These are phyloP conservation scores for Penicillium coffeae DNA, from an alignment of 495 filamentous ascomycete genomes.

Conservation along the genomic window DNA sequence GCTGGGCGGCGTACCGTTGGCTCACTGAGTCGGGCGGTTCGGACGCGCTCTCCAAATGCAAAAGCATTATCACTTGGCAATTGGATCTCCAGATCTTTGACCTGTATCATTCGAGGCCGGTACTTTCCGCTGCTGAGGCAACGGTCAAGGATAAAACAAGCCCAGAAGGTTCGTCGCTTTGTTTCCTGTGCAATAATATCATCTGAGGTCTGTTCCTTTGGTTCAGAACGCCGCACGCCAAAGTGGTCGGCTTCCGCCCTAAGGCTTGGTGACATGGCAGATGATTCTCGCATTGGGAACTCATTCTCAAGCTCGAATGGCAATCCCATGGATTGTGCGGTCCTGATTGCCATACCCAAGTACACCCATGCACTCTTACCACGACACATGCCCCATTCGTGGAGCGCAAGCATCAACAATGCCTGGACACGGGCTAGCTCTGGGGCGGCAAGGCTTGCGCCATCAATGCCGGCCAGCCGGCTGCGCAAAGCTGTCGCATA, in stretches of 20 bases:
- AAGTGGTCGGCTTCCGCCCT: conserved; percentile 43
- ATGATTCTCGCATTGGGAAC: conserved; percentile 35
- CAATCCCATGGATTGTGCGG: conserved; percentile 66
- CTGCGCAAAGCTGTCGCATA: conserved; percentile 69
- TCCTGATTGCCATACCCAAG: conserved; percentile 71
- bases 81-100: conserved; percentile 57
- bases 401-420: conserved; percentile 75
- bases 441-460: conserved; percentile 51
- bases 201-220: conserved; percentile 44
- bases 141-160: conserved; percentile 78
- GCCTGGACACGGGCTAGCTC: conserved; percentile 71
- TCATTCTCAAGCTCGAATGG: conserved; percentile 59
- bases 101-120: conserved; percentile 63
- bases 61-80: conserved; percentile 48
- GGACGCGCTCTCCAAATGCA: conserved; percentile 46
- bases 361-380: conserved; percentile 76
- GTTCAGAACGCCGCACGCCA: conserved; percentile 34
- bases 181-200: conserved; percentile 69
- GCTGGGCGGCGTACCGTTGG: conserved; percentile 34
- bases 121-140: conserved; percentile 74
- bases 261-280: conserved; percentile 35
- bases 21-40: conserved; percentile 42
- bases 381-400: conserved; percentile 80
- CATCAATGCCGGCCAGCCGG: conserved; percentile 54
- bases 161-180: conserved; percentile 78